Base-by-base conservation (phyloP, 73 alveolate genomes). In the Paramecium bursaria region DNA sequence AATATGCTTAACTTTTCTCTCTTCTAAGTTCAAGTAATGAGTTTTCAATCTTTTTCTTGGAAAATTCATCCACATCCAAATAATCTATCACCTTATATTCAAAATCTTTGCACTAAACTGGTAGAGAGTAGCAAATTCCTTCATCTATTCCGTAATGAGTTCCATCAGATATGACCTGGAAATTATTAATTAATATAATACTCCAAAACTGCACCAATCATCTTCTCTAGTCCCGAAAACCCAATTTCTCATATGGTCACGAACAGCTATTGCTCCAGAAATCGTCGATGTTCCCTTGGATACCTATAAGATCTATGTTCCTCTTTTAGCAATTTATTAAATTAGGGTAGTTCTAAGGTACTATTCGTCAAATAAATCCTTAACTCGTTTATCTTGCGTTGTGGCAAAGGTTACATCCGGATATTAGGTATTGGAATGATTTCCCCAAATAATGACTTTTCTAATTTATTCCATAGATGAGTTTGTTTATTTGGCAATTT, bases 231-330 rank as follows among this genome's bases (percentile, higher is more conserved):
- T 79, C 14, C 89, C 89, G 7, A 53, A 42, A 55, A 54, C 42
- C 89, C 89, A 79, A 48, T 54, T 35, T 44, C 75, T 55, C n/a
- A 79, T 23, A 23, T 79, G 89, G 42, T 79, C 89, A 49, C 73
- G 61, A 6, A 79, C 76, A 11, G 89, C 80, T 11, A 55, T 79
- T 1, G 89, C 89, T 50, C 85, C 89, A n/a, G 85, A 53, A 15
- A 79, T 79, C 26, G 76, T 73, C 15, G 79, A 49, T 5, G 89
- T 76, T 22, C 90, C 74, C 13, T 91, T 89, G 50, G 93, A 88
- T 3, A 86, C 93, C 51, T 89, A 86, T 35, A 94, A 80, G 13
- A 94, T 88, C 74, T 92, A 96, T 27, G 95, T 96, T 55, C 98
- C 97, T 74, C 98, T 57, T 51, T 87, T 92, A 85, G 92, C 93